A percentile compares a stretch with the other conserved stretches of the same genome.
phyloP scores from a whole-genome alignment of 1,284 basidiomycete species.

The Pisolithus thermaeus region DNA sequence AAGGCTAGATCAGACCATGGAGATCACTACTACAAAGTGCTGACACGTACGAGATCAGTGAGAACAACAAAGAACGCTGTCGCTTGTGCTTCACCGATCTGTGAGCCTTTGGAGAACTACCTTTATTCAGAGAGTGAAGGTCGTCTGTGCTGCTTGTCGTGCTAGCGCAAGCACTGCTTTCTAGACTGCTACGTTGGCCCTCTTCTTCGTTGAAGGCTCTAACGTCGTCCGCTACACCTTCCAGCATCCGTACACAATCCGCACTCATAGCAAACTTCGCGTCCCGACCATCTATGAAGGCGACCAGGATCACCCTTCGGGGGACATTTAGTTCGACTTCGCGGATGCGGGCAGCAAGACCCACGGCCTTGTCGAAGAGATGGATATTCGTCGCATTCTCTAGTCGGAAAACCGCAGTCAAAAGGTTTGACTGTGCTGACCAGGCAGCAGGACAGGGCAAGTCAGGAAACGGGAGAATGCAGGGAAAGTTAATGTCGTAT shows the following conservation, averaged over 20 bases:
- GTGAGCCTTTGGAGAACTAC: constrained; percentile 11
- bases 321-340: constrained; percentile 58
- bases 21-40: neutral
- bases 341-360: constrained; percentile 47
- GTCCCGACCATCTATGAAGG: constrained; percentile 50
- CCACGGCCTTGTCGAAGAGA: constrained; percentile 59
- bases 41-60: constrained; percentile 53
- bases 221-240: constrained; percentile 50
- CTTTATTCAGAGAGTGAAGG: neutral
- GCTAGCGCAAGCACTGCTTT: constrained; percentile 33
- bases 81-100: constrained; percentile 43
- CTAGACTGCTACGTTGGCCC: constrained; percentile 21
- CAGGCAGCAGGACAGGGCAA: constrained; percentile 48
- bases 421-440: constrained; percentile 48
- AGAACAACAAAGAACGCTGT: constrained; percentile 60
- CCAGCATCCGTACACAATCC: constrained; percentile 39
- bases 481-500: constrained; percentile 60
- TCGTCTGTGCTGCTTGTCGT: constrained; percentile 14
- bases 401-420: constrained; percentile 47
- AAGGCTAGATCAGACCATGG: constrained; percentile 3
- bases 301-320: constrained; percentile 39
- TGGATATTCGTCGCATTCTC: constrained; percentile 53
- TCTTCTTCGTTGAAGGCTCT: constrained; percentile 35
- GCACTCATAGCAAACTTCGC: constrained; percentile 44
- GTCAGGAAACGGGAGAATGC: constrained; percentile 41